Conservation (phyloP, 495 filamentous ascomycete species). For the Penicillium egyptiacum region DNA sequence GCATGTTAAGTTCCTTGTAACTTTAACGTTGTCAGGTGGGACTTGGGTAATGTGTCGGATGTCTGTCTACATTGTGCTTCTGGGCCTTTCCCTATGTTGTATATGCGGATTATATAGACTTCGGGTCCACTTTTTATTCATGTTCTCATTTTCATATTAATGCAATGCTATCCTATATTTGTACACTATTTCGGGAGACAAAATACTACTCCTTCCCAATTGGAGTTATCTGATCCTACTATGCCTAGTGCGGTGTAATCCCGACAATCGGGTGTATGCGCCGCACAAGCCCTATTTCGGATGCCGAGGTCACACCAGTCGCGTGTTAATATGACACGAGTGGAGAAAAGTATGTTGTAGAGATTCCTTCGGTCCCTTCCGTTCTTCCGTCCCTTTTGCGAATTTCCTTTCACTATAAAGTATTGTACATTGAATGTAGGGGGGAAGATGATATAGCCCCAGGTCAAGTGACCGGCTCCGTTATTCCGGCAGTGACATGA, state of each 20-base stretch:
- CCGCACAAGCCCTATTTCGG: background rate
- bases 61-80: background rate
- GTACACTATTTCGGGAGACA: background rate
- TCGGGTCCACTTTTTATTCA: background rate
- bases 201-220: background rate
- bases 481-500: slow-evolving; percentile 2
- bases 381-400: background rate
- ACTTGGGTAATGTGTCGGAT: background rate
- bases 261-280: slow-evolving; percentile 7
- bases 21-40: background rate
- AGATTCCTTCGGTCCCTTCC: background rate
- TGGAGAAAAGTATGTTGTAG: slow-evolving; percentile 1
- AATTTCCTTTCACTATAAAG: background rate
- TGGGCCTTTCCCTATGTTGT: background rate
- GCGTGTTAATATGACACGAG: slow-evolving; percentile 3
- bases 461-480: slow-evolving; percentile 8
- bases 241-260: slow-evolving; percentile 3
- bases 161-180: background rate
- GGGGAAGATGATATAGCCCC: background rate
- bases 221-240: slow-evolving; percentile 5
- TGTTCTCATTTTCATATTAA: background rate
- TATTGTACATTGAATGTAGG: background rate
- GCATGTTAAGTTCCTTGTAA: too few relatives aligned
- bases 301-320: slow-evolving; percentile 9
- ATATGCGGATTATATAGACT: background rate